Percentiles rank a stretch among this genome's conserved stretches.
Evolutionary conservation across 2,329 filamentous ascomycete species (phyloP).

Genomic region (Stagonosporopsis tanaceti): DNA sequence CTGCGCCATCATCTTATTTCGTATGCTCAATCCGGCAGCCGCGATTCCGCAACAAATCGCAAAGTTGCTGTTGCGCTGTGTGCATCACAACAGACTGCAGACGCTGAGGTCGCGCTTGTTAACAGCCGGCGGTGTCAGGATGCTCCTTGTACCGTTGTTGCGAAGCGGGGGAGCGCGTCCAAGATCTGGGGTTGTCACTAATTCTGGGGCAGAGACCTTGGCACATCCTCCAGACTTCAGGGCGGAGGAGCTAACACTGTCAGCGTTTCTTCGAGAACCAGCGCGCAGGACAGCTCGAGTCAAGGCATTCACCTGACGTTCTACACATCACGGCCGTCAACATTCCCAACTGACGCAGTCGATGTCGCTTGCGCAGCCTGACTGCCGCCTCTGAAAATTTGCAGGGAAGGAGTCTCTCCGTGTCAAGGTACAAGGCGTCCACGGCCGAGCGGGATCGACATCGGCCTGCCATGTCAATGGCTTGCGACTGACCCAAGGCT

Average conservation of each 20-base stretch:
- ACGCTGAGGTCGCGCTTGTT: background rate
- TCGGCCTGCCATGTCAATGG: background rate
- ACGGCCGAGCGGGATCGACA: conserved; percentile 13
- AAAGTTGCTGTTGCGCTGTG: background rate
- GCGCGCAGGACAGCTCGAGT: background rate
- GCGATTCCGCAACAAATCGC: background rate
- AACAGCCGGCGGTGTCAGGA: background rate
- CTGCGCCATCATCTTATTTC: conserved; percentile 20
- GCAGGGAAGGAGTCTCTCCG: conserved; percentile 6
- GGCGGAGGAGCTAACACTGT: background rate
- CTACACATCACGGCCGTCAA: background rate
- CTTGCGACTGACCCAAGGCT: conserved; percentile 7
- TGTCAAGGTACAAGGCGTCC: conserved; percentile 2
- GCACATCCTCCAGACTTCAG: conserved; percentile 8
- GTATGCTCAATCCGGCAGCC: conserved; percentile 17
- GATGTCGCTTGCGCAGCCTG: background rate
- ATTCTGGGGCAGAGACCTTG: conserved; percentile 33
- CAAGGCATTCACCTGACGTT: background rate
- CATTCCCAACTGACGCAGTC: background rate
- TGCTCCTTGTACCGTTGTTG: conserved; percentile 18
- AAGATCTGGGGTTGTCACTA: conserved; percentile 17
- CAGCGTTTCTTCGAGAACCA: background rate
- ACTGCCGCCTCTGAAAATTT: background rate
- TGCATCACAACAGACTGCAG: background rate
- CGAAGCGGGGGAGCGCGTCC: conserved; percentile 24